Evolutionary conservation across 2,329 filamentous ascomycete species (phyloP).

Genomic region (Magnaporthales sp.): DNA sequence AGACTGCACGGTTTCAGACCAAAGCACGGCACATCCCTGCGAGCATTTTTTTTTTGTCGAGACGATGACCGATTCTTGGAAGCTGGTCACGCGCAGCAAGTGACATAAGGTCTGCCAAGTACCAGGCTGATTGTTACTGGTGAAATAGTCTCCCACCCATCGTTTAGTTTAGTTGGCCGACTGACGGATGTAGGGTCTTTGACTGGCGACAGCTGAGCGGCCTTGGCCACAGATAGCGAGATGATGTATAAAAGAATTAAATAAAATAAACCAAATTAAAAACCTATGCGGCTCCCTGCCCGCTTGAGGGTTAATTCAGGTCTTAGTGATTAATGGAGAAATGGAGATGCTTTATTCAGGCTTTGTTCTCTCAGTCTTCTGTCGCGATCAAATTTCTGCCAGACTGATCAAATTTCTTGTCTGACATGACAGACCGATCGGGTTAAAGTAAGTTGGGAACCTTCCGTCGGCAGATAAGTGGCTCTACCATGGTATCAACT

Average conservation of each 20-base stretch:
- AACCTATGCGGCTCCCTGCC: neutral
- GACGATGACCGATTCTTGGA: neutral
- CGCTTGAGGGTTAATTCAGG: neutral
- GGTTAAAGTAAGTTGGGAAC: neutral
- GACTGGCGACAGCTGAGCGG: neutral
- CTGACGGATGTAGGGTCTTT: neutral
- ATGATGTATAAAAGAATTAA: too few species aligned
- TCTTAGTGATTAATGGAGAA: neutral
- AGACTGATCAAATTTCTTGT: neutral
- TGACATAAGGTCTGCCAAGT: neutral
- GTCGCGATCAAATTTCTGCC: neutral
- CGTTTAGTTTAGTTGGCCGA: neutral
- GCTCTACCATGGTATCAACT: neutral
- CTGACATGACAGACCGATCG: neutral
- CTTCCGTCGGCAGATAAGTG: neutral
- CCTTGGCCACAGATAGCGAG: neutral
- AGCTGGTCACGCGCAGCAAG: neutral
- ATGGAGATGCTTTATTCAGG: neutral
- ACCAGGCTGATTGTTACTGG: too few species aligned
- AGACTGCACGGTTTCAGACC: neutral
- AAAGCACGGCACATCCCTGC: neutral
- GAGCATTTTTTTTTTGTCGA: neutral
- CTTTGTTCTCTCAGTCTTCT: neutral
- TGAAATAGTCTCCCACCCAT: neutral
- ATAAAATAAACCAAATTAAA: too few species aligned